Percentiles rank a stretch among this genome's conserved stretches.
phyloP scores from a whole-genome alignment of 2,329 filamentous ascomycete genomes.

The Pseudopithomyces chartarum region DNA sequence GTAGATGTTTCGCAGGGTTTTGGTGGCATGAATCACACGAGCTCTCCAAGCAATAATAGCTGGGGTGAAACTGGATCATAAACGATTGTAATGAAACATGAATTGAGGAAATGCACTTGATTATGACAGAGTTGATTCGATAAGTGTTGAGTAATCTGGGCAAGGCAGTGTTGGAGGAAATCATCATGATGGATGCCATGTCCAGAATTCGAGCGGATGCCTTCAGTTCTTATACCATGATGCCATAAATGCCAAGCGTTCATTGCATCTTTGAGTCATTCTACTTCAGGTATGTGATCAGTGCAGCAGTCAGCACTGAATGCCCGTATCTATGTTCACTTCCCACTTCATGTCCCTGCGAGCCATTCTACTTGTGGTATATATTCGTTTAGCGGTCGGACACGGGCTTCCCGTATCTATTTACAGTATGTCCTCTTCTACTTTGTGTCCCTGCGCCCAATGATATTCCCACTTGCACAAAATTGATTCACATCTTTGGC shows the following conservation, averaged over 20 bases:
- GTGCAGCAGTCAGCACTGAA: too few species aligned
- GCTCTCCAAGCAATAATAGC: constrained; percentile 24
- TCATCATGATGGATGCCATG: too few species aligned
- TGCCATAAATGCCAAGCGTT: too few species aligned
- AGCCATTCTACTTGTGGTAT: too few species aligned
- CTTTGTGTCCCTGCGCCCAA: background rate
- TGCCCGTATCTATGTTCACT: too few species aligned
- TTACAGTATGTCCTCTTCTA: too few species aligned
- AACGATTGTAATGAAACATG: background rate
- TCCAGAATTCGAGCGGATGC: too few species aligned
- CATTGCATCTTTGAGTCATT: too few species aligned
- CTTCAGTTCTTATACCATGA: too few species aligned
- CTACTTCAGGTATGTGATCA: too few species aligned
- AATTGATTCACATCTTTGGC: background rate
- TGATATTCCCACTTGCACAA: background rate
- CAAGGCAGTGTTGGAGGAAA: too few species aligned
- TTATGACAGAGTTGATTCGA: background rate
- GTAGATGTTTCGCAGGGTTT: constrained; percentile 26
- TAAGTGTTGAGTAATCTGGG: background rate
- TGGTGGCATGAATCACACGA: constrained; percentile 23
- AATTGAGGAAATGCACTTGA: background rate
- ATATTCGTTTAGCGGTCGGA: background rate
- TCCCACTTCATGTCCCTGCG: too few species aligned
- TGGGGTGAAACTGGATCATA: constrained; percentile 2
- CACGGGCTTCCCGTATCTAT: background rate